Percentiles rank a stretch among this genome's conserved stretches.
Evolutionary conservation across 352 stramenopile species (phyloP).

Genomic region (Phytophthora pisi): DNA sequence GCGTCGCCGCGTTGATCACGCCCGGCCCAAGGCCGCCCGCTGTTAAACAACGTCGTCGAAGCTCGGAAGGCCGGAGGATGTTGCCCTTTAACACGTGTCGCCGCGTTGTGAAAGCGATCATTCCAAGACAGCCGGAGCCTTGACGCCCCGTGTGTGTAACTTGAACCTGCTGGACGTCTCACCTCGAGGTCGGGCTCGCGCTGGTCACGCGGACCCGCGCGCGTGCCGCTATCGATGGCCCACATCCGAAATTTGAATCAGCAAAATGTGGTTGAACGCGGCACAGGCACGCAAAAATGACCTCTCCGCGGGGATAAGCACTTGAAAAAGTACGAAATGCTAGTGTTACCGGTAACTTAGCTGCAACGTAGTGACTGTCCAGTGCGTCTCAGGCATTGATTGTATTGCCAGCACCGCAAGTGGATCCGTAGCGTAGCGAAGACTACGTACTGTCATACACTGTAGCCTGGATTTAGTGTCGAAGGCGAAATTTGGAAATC

Average conservation of each 20-base stretch:
- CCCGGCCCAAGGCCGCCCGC: background rate
- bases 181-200: background rate
- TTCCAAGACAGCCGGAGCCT: constrained; percentile 19
- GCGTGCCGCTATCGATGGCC: constrained; percentile 22
- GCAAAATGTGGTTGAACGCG: constrained; percentile 26
- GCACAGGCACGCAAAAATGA: constrained; percentile 19
- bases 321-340: background rate
- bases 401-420: background rate
- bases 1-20: constrained; percentile 13
- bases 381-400: background rate
- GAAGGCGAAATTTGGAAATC: constrained; percentile 3
- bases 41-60: constrained; percentile 7
- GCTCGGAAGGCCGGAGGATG: background rate
- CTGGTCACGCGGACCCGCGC: background rate
- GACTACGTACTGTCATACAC: constrained; percentile 15
- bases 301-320: constrained; percentile 14
- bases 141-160: constrained; percentile 8
- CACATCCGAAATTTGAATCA: constrained; percentile 26
- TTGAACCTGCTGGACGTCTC: constrained; percentile 6
- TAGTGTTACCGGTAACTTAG: background rate
- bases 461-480: background rate
- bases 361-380: background rate
- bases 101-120: constrained; percentile 14
- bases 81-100: constrained; percentile 19
- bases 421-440: background rate